Percentiles rank a stretch among this genome's conserved stretches.
These are phyloP conservation scores for Yamadazyma mexicana DNA, from an alignment of 1,139 yeast genomes.

Conservation along the genomic window DNA sequence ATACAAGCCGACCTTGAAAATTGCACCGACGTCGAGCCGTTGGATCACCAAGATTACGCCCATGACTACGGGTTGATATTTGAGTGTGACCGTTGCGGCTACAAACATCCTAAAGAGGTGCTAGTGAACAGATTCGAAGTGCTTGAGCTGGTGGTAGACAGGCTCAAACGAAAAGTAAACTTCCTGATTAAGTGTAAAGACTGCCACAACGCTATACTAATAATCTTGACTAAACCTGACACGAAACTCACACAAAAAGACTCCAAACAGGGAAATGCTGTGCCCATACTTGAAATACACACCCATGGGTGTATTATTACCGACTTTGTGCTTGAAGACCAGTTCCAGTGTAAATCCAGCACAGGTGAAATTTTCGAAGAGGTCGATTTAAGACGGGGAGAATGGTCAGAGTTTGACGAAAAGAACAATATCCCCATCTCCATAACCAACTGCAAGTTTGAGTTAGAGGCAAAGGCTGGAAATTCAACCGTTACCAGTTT, in stretches of 20 bases:
- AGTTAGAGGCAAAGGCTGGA: conserved; percentile 3
- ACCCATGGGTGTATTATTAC: conserved; percentile 75
- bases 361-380: conserved; percentile 52
- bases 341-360: conserved; percentile 55
- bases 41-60: conserved; percentile 59
- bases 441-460: conserved; percentile 65
- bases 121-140: conserved; percentile 63
- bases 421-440: conserved; percentile 72
- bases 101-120: conserved; percentile 68
- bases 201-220: conserved; percentile 35
- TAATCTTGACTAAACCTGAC: conserved; percentile 20
- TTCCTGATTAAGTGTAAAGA: conserved; percentile 71
- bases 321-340: conserved; percentile 66
- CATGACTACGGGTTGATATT: conserved; percentile 72
- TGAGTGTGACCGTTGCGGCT: conserved; percentile 78
- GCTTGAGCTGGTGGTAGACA: conserved; percentile 44
- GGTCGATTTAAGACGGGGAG: conserved; percentile 68
- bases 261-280: conserved; percentile 18
- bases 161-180: conserved; percentile 76
- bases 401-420: conserved; percentile 93
- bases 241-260: conserved; percentile 20
- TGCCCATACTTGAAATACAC: conserved; percentile 61
- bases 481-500: not conserved
- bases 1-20: conserved; percentile 62
- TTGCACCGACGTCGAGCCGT: conserved; percentile 60